Conservation (phyloP, 768 basidiomycete genomes). For the Gymnopilus dilepis region DNA sequence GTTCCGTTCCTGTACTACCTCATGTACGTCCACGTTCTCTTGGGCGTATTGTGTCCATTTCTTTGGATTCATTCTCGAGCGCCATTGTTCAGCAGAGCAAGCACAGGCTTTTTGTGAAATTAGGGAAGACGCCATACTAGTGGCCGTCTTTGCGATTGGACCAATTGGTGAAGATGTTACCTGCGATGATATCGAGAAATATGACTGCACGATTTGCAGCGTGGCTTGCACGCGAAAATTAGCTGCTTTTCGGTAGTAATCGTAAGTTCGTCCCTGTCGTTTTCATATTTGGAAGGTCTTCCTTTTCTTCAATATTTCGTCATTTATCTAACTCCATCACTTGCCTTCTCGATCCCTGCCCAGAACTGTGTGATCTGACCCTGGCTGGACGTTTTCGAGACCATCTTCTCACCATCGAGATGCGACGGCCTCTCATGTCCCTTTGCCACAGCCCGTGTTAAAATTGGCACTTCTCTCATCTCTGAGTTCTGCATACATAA, state of each 20-base stretch:
- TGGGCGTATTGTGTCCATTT: not conserved
- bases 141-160: not conserved
- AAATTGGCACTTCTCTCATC: slow-evolving; percentile 7
- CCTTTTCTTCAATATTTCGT: not conserved
- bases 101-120: not conserved
- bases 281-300: not conserved
- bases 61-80: not conserved
- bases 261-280: not conserved
- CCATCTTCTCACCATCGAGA: not conserved
- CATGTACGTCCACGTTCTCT: slow-evolving; percentile 5
- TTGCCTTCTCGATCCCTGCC: not conserved
- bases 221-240: not conserved
- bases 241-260: not conserved
- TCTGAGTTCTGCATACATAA: slow-evolving; percentile 12
- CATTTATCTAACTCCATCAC: not conserved
- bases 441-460: not conserved
- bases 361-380: not conserved
- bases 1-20: slow-evolving; percentile 8
- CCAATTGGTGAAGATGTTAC: not conserved
- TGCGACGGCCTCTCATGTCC: slow-evolving; percentile 2
- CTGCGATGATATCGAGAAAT: slow-evolving; percentile 6
- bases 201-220: not conserved
- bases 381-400: not conserved
- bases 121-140: not conserved
- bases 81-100: not conserved